Conservation (phyloP, 805 yeast species). For the Zygotorulaspora chibaensis region DNA sequence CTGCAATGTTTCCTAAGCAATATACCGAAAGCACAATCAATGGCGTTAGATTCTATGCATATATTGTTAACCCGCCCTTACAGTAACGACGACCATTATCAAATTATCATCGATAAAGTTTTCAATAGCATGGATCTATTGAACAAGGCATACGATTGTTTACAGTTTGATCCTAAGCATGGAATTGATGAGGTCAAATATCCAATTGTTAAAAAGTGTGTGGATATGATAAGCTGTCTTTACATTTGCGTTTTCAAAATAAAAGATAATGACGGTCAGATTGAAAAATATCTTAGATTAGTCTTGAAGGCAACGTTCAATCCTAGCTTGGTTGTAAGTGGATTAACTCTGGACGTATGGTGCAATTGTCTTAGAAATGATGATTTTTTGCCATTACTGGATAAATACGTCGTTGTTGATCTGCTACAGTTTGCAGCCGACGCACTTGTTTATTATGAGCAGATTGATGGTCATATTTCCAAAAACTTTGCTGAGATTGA, state of each 20-base stretch:
- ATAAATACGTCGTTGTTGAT: slow-evolving; percentile 53
- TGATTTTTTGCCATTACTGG: slow-evolving; percentile 48
- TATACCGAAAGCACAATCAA: slow-evolving; percentile 65
- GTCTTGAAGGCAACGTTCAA: slow-evolving; percentile 79
- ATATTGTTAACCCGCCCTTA: slow-evolving; percentile 79
- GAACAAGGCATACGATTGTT: slow-evolving; percentile 53
- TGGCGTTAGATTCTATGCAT: slow-evolving; percentile 89
- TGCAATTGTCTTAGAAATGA: slow-evolving; percentile 82
- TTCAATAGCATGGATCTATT: slow-evolving; percentile 77
- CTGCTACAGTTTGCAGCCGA: slow-evolving; percentile 73
- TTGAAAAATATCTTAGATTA: slow-evolving; percentile 63
- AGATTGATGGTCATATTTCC: slow-evolving; percentile 60
- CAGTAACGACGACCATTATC: slow-evolving; percentile 61
- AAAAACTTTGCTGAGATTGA: slow-evolving; percentile 73
- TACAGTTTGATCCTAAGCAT: slow-evolving; percentile 51
- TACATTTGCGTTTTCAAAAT: slow-evolving; percentile 55
- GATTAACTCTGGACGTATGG: slow-evolving; percentile 91
- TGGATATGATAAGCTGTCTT: slow-evolving; percentile 66
- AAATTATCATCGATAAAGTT: slow-evolving; percentile 71
- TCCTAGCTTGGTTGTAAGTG: slow-evolving; percentile 83
- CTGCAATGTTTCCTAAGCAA: slow-evolving; percentile 54
- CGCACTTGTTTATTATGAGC: slow-evolving; percentile 68
- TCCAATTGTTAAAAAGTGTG: slow-evolving; percentile 80
- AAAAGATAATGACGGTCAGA: slow-evolving; percentile 46
- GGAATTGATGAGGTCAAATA: slow-evolving; percentile 77